phyloP scores from a whole-genome alignment of 805 yeast genomes.

The Torulaspora quercuum region DNA sequence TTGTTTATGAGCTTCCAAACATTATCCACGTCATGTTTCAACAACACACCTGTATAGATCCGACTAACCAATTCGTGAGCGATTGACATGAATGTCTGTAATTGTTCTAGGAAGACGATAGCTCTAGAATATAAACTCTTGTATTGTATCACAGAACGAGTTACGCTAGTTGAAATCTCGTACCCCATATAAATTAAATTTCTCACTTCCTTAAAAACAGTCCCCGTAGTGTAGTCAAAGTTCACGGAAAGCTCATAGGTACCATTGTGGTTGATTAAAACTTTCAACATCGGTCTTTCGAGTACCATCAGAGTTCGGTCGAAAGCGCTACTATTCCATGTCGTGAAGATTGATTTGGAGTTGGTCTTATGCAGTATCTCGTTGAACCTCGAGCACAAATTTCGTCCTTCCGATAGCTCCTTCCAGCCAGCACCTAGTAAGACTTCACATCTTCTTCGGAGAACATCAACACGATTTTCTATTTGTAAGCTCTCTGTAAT shows the following conservation, averaged over 20 bases:
- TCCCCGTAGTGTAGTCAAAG: conserved; percentile 45
- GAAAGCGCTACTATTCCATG: conserved; percentile 47
- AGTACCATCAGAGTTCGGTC: conserved; percentile 21
- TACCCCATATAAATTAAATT: conserved; percentile 49
- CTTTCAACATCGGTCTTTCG: conserved; percentile 41
- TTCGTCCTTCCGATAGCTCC: conserved; percentile 62
- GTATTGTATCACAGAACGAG: conserved; percentile 47
- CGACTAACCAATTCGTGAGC: conserved; percentile 36
- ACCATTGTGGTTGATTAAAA: conserved; percentile 31
- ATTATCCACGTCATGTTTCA: conserved; percentile 36
- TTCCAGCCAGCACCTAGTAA: conserved; percentile 62
- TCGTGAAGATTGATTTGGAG: conserved; percentile 39
- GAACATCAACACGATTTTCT: conserved; percentile 40
- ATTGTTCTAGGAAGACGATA: conserved; percentile 48
- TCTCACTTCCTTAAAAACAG: conserved; percentile 52
- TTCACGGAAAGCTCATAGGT: conserved; percentile 43
- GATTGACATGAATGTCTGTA: conserved; percentile 41
- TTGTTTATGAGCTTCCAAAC: conserved; percentile 37
- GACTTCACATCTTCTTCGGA: conserved; percentile 46
- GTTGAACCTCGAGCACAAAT: conserved; percentile 49
- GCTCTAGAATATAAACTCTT: conserved; percentile 57
- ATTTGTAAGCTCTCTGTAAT: conserved; percentile 55
- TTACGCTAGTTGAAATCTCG: conserved; percentile 53
- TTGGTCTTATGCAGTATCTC: conserved; percentile 47
- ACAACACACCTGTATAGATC: conserved; percentile 42